Base-by-base conservation (phyloP, 2,329 filamentous ascomycete genomes). In the Berkeleyomyces basicola region DNA sequence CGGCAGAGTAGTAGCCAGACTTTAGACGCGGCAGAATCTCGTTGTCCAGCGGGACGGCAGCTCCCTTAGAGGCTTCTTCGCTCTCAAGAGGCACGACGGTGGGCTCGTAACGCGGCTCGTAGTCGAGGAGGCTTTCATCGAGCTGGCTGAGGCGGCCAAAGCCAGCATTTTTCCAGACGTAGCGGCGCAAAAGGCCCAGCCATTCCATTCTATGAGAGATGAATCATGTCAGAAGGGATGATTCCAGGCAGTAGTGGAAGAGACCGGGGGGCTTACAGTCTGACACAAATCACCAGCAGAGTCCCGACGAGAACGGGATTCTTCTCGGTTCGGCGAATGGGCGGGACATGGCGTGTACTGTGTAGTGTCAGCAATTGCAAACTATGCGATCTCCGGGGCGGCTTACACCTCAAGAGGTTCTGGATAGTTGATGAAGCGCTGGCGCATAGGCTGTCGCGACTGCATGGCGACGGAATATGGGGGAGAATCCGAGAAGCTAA, bases 141-240 rank as follows among this genome's bases (percentile, higher is more conserved):
- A 83, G 77, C 43, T 78, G 73, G 57, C 81, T 80, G 47, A 88
- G 74, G 3, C 74, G 72, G 57, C 73, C 74, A 68, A 89, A 87
- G 46, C 83, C 83, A 23, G 83, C 83, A 70, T 84, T 84, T 46
- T 73, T 73, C 82, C 83, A 88, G 67, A 85, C 76, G 60, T 77
- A 69, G 64, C 75, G 76, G 58, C 82, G 79, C 7, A 86, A 64
- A 58, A 80, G 75, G 23, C 75, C 74, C 14, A 85, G 69, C 59
- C 76, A 78, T 53, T 82, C 77, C 67, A 86, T 76, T 9, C 79
- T 82, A 66, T 44, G 33, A 53, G 16, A 46, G 42, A n/a, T 14
- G 9, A 23, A 7, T 3, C 7, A n/a, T 55, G 42, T 37, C 37
- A 46, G 51, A 7, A 37, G 51, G 14, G 6, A 33, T 10, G 23